Percentiles rank a stretch among this genome's conserved stretches.
Evolutionary conservation across 345 rosid genomes (phyloP).

Genomic region (Iberis pinnata): DNA sequence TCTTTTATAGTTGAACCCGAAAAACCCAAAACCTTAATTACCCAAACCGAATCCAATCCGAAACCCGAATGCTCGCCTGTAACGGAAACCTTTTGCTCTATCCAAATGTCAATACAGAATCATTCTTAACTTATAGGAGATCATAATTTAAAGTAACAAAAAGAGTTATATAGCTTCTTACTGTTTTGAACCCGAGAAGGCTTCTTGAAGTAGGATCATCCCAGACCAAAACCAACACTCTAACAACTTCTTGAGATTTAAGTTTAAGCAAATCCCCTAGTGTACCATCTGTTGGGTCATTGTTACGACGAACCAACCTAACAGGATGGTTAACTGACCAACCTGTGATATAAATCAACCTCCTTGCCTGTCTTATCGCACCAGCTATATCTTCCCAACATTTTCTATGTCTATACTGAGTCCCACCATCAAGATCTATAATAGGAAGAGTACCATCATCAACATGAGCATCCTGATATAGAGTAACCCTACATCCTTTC

Average conservation of each 20-base stretch:
- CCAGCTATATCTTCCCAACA: conserved; percentile 77
- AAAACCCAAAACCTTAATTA: too few relatives aligned
- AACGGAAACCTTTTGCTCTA: too few relatives aligned
- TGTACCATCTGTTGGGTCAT: conserved; percentile 30
- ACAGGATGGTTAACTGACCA: conserved; percentile 79
- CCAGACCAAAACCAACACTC: conserved; percentile 90
- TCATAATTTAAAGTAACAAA: neutral
- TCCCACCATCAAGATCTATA: conserved; percentile 48
- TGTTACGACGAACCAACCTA: conserved; percentile 51
- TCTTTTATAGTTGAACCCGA: too few relatives aligned
- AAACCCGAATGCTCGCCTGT: too few relatives aligned
- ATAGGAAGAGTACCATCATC: conserved; percentile 51
- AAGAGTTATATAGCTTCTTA: conserved; percentile 33
- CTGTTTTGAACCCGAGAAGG: conserved; percentile 56
- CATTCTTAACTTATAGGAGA: too few relatives aligned
- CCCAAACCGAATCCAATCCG: too few relatives aligned
- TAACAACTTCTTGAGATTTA: conserved; percentile 91
- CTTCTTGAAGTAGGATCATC: conserved; percentile 92
- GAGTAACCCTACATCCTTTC: conserved; percentile 68
- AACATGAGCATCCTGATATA: conserved; percentile 91
- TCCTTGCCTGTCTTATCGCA: conserved; percentile 72
- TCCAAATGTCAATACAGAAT: neutral
- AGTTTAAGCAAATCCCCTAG: conserved; percentile 76
- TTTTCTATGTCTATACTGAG: conserved; percentile 43
- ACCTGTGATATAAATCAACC: conserved; percentile 75